A percentile compares a stretch with the other conserved stretches of the same genome.
Evolutionary conservation across 805 yeast genomes (phyloP).

Genomic region (Hanseniaspora guilliermondii): DNA sequence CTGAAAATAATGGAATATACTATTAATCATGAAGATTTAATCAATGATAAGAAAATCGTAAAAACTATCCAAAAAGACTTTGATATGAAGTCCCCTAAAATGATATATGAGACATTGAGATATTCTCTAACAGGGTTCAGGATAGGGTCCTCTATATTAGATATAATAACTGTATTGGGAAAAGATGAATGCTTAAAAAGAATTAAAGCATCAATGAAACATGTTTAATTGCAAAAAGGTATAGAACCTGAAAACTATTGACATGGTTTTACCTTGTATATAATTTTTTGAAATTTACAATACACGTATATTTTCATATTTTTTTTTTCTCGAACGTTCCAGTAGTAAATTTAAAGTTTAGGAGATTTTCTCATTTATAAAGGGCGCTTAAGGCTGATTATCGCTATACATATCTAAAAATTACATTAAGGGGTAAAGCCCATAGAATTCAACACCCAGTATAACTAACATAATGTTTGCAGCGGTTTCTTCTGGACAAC

Average conservation of each 20-base stretch:
- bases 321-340: not conserved
- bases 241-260: too few species aligned
- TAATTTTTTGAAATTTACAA: not conserved
- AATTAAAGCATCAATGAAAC: slow-evolving; percentile 19
- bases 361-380: not conserved
- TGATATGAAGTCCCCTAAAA: slow-evolving; percentile 21
- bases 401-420: not conserved
- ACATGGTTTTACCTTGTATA: not conserved
- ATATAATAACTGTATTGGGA: slow-evolving; percentile 46
- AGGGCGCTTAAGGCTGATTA: not conserved
- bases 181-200: slow-evolving; percentile 26
- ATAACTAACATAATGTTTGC: slow-evolving; percentile 25
- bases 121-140: slow-evolving; percentile 57
- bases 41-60: slow-evolving; percentile 10
- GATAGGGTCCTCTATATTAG: slow-evolving; percentile 58
- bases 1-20: slow-evolving; percentile 16
- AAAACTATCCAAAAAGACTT: slow-evolving; percentile 9
- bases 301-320: not conserved
- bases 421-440: not conserved
- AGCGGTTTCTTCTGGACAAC: slow-evolving; percentile 31
- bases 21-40: not conserved
- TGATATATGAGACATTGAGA: slow-evolving; percentile 47
- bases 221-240: not conserved
- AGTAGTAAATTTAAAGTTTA: not conserved
- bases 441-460: not conserved